Conservation (phyloP, 1,139 yeast genomes). For the Geotrichum cucujoidarum region DNA sequence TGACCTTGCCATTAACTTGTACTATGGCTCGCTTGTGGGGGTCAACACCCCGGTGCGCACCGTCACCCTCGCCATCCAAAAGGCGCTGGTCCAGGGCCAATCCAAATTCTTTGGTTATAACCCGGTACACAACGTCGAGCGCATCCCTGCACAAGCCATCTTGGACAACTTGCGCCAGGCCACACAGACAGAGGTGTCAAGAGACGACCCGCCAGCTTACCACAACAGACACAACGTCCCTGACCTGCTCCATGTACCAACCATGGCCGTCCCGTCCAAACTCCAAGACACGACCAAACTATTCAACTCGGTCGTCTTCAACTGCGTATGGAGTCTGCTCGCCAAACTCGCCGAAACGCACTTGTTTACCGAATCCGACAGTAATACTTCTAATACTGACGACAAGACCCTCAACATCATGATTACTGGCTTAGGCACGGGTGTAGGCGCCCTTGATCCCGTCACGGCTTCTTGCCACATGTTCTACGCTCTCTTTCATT, state of each 20-base stretch:
- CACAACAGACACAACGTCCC: constrained; percentile 17
- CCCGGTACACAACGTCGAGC: constrained; percentile 33
- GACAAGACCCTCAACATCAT: constrained; percentile 28
- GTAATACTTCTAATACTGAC: neutral
- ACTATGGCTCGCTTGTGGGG: constrained; percentile 32
- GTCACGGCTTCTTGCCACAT: constrained; percentile 21
- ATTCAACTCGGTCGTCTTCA: constrained; percentile 37
- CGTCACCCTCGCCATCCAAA: constrained; percentile 26
- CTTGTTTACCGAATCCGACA: constrained; percentile 23
- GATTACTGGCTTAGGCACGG: constrained; percentile 50
- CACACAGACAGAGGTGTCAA: neutral
- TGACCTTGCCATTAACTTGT: constrained; percentile 41
- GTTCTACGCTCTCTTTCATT: constrained; percentile 12
- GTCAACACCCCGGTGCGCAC: constrained; percentile 23
- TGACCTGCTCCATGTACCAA: constrained; percentile 45
- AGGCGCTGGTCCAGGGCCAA: constrained; percentile 20
- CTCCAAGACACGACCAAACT: neutral
- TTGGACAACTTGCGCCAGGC: neutral
- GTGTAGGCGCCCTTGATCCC: constrained; percentile 44
- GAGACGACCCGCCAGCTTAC: neutral
- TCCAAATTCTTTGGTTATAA: constrained; percentile 34
- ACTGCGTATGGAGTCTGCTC: constrained; percentile 45
- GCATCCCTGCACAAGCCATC: neutral
- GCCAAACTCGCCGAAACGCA: constrained; percentile 25
- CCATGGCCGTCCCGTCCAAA: constrained; percentile 39